phyloP scores from a whole-genome alignment of 208 protist species.

The Leishmania tarentolae region DNA sequence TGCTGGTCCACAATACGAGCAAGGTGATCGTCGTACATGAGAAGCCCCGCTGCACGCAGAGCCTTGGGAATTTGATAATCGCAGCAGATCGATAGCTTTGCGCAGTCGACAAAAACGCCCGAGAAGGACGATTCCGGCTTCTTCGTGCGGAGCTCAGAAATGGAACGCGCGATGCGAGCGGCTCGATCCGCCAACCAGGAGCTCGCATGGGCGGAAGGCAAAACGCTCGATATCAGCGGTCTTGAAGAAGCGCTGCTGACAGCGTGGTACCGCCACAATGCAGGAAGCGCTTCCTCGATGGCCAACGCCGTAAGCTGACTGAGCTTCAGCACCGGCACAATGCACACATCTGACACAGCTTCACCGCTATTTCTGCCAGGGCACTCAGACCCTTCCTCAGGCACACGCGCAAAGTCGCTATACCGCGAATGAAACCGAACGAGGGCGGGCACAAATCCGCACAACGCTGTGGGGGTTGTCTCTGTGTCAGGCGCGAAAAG shows the following conservation, averaged over 20 bases:
- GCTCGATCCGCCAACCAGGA: slow-evolving; percentile 28
- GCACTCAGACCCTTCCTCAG: neutral
- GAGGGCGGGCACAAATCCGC: slow-evolving; percentile 60
- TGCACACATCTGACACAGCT: neutral
- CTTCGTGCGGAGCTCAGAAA: neutral
- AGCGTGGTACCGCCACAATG: slow-evolving; percentile 37
- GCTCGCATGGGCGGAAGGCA: neutral
- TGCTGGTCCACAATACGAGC: slow-evolving; percentile 45
- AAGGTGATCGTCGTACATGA: slow-evolving; percentile 62
- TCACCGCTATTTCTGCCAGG: too few species aligned
- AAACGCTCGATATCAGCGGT: too few species aligned
- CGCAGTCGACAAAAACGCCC: slow-evolving; percentile 51
- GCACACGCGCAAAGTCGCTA: slow-evolving; percentile 43
- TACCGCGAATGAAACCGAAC: slow-evolving; percentile 69
- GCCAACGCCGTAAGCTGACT: slow-evolving; percentile 74
- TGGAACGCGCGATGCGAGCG: neutral
- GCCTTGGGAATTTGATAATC: slow-evolving; percentile 90
- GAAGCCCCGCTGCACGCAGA: slow-evolving; percentile 59
- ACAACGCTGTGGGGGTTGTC: neutral
- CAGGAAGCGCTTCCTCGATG: slow-evolving; percentile 54
- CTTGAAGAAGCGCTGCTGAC: neutral
- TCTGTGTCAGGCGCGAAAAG: slow-evolving; percentile 39
- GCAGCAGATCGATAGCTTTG: slow-evolving; percentile 74
- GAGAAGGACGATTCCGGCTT: neutral
- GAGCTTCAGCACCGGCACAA: slow-evolving; percentile 76